Percentiles rank a stretch among this genome's conserved stretches.
Evolutionary conservation across 176 grass and related monocot species (phyloP).

Genomic region (Melocanna baccifera): DNA sequence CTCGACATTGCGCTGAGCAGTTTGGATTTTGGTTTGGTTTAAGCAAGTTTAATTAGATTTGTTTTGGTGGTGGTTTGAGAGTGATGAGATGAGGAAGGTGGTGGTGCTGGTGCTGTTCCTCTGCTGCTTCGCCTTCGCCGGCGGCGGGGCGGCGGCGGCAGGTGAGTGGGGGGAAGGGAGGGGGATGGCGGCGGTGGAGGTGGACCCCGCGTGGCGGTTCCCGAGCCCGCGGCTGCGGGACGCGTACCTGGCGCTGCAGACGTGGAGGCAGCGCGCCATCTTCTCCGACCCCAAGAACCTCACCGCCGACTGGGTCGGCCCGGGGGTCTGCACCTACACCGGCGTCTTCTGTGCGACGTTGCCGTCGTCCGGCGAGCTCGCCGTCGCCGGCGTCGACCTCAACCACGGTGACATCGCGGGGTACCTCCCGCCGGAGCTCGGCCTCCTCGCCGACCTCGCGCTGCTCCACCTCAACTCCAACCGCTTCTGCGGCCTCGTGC

Average conservation of each 20-base stretch:
- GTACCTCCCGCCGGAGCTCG: conserved; percentile 79
- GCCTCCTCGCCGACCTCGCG: conserved; percentile 71
- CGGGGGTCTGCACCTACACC: conserved; percentile 56
- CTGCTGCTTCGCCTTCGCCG: conserved; percentile 22
- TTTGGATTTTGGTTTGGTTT: background rate
- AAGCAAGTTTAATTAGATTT: background rate
- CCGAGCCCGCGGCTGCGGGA: conserved; percentile 44
- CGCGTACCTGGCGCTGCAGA: conserved; percentile 67
- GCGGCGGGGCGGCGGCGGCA: conserved; percentile 22
- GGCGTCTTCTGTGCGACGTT: conserved; percentile 51
- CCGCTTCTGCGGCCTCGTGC: conserved; percentile 83
- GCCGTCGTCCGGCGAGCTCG: conserved; percentile 22
- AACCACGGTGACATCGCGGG: conserved; percentile 97
- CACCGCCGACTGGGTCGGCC: conserved; percentile 60
- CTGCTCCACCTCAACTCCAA: conserved; percentile 93
- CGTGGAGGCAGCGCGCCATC: conserved; percentile 75
- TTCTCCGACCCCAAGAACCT: conserved; percentile 62
- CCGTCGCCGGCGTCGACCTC: conserved; percentile 86
- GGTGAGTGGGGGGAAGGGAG: conserved; percentile 22
- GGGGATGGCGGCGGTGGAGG: conserved; percentile 34
- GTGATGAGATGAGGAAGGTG: conserved; percentile 15
- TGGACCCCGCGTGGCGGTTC: conserved; percentile 68
- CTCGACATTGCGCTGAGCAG: background rate
- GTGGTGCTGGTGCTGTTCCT: background rate
- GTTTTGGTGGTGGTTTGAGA: background rate